Percentiles rank a stretch among this genome's conserved stretches.
Conservation (phyloP, 1,139 yeast genomes). For the Taphrina communis region DNA sequence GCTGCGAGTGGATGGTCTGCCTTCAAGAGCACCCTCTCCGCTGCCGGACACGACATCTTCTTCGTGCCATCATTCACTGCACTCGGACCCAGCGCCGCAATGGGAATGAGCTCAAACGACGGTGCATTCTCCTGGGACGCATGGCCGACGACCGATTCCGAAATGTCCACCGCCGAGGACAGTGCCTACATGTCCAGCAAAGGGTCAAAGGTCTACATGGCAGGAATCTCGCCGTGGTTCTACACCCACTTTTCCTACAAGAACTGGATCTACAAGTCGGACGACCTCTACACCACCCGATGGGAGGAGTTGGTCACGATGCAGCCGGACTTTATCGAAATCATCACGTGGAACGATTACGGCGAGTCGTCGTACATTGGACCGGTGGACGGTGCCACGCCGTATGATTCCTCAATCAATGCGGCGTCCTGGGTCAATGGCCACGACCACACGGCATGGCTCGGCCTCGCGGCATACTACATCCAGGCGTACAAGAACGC, state of each 20-base stretch:
- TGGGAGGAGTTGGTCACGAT: slow-evolving; percentile 43
- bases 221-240: slow-evolving; percentile 44
- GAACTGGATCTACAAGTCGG: slow-evolving; percentile 44
- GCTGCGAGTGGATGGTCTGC: slow-evolving; percentile 39
- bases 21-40: slow-evolving; percentile 39
- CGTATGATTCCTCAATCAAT: slow-evolving; percentile 29
- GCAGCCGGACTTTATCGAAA: slow-evolving; percentile 43
- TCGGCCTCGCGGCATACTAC: slow-evolving; percentile 33
- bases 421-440: slow-evolving; percentile 37
- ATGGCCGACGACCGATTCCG: slow-evolving; percentile 43
- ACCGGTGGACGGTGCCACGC: slow-evolving; percentile 40
- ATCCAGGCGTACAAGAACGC: slow-evolving; percentile 42
- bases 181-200: slow-evolving; percentile 41
- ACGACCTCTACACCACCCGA: slow-evolving; percentile 42
- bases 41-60: slow-evolving; percentile 35
- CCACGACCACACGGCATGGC: slow-evolving; percentile 40
- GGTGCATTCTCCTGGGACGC: slow-evolving; percentile 45
- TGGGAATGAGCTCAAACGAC: slow-evolving; percentile 40
- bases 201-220: slow-evolving; percentile 42
- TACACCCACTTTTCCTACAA: slow-evolving; percentile 44
- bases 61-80: slow-evolving; percentile 44
- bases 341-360: slow-evolving; percentile 45
- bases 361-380: slow-evolving; percentile 44
- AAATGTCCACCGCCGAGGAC: slow-evolving; percentile 35
- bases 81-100: slow-evolving; percentile 41